A percentile compares a stretch with the other conserved stretches of the same genome.
Evolutionary conservation across 2,329 filamentous ascomycete species (phyloP).

Genomic region (Xylariaceae sp.): DNA sequence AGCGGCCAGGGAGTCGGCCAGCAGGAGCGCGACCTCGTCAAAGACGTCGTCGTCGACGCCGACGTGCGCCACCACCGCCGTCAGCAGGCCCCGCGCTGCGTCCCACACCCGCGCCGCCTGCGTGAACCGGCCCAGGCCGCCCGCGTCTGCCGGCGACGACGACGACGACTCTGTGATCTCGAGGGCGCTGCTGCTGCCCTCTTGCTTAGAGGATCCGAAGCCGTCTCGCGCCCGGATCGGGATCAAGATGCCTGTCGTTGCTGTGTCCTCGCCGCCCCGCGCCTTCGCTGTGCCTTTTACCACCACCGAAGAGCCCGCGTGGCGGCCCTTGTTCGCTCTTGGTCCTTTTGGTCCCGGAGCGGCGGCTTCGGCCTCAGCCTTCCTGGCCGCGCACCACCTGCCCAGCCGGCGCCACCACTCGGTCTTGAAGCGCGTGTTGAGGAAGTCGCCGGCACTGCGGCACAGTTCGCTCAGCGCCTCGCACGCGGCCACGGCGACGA

Average conservation of each 20-base stretch:
- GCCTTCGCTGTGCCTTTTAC: constrained; percentile 2
- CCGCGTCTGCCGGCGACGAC: constrained; percentile 4
- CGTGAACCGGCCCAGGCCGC: constrained; percentile 49
- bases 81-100: constrained; percentile 50
- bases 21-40: constrained; percentile 60
- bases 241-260: constrained; percentile 14
- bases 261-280: constrained; percentile 6
- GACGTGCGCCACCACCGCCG: constrained; percentile 54
- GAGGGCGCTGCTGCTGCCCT: constrained; percentile 10
- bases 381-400: constrained; percentile 34
- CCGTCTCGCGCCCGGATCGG: constrained; percentile 18
- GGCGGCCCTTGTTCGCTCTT: too few species aligned
- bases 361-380: constrained; percentile 33
- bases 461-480: constrained; percentile 63
- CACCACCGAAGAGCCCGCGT: neutral
- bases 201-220: constrained; percentile 5
- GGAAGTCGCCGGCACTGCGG: constrained; percentile 68
- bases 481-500: constrained; percentile 63
- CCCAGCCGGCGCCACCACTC: constrained; percentile 55
- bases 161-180: constrained; percentile 6
- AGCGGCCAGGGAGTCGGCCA: constrained; percentile 42
- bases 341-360: too few species aligned
- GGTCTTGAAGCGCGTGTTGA: constrained; percentile 64
- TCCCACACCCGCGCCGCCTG: constrained; percentile 59
- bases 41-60: constrained; percentile 60